phyloP scores from a whole-genome alignment of 2,329 filamentous ascomycete species.

The Exophiala bonariae region DNA sequence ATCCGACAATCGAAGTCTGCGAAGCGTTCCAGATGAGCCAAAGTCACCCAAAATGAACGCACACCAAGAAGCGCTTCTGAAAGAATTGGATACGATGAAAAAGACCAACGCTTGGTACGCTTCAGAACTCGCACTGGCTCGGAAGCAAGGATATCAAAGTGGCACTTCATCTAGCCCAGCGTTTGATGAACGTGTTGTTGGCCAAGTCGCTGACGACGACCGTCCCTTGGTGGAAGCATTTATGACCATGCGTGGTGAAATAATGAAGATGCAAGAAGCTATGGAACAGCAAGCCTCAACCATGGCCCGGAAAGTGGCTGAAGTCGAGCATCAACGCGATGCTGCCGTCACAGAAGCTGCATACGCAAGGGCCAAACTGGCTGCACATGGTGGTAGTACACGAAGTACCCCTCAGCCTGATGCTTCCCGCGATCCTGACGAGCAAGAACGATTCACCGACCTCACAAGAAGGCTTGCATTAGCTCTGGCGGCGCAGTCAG shows the following conservation, averaged over 20 bases:
- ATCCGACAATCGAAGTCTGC: slow-evolving; percentile 42
- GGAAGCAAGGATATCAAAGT: slow-evolving; percentile 82
- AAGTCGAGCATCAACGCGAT: slow-evolving; percentile 92
- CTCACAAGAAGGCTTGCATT: slow-evolving; percentile 80
- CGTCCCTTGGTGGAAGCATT: slow-evolving; percentile 89
- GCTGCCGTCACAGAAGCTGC: slow-evolving; percentile 91
- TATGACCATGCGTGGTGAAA: slow-evolving; percentile 83
- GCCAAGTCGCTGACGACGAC: slow-evolving; percentile 88
- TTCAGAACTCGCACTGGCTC: slow-evolving; percentile 87
- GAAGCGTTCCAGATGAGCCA: slow-evolving; percentile 43
- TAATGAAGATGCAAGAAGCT: slow-evolving; percentile 83
- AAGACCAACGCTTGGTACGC: slow-evolving; percentile 96
- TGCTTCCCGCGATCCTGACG: slow-evolving; percentile 58
- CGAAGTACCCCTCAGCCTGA: slow-evolving; percentile 59
- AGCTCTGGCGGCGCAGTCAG: slow-evolving; percentile 74
- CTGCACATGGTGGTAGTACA: slow-evolving; percentile 65
- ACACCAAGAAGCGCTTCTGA: slow-evolving; percentile 65
- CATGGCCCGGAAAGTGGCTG: slow-evolving; percentile 85
- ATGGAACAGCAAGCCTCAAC: slow-evolving; percentile 85
- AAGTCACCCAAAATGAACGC: slow-evolving; percentile 45
- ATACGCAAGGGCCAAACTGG: slow-evolving; percentile 90
- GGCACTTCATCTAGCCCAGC: slow-evolving; percentile 69
- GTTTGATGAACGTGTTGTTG: slow-evolving; percentile 72
- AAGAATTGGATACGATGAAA: slow-evolving; percentile 81
- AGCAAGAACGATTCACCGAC: slow-evolving; percentile 68